Evolutionary conservation across 441 rosid genomes (phyloP).

Genomic region (Erodium chrysanthum): DNA sequence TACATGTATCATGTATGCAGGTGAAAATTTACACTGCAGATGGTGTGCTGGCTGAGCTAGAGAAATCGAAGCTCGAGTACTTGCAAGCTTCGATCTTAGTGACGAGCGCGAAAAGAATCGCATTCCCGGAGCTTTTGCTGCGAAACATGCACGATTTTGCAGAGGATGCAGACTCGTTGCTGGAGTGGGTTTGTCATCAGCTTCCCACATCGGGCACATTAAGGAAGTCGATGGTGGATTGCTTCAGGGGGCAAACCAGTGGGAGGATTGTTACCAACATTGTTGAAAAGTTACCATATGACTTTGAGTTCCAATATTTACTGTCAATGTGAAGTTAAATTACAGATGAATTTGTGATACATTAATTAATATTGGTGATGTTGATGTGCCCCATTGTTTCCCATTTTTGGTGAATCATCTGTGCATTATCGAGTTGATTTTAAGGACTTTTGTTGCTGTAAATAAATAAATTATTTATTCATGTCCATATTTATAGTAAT

Average conservation of each 20-base stretch:
- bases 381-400: not conserved
- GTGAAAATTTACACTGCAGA: constrained; percentile 79
- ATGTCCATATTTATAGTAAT: not conserved
- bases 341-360: not conserved
- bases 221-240: constrained; percentile 81
- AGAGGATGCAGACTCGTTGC: constrained; percentile 42
- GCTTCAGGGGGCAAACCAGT: constrained; percentile 45
- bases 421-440: not conserved
- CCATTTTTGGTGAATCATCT: constrained; percentile 1
- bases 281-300: constrained; percentile 63
- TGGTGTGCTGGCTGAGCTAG: constrained; percentile 52
- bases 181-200: constrained; percentile 84
- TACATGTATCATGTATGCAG: constrained; percentile 26
- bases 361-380: not conserved
- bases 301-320: constrained; percentile 74
- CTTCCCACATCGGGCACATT: constrained; percentile 70
- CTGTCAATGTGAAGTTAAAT: constrained; percentile 37
- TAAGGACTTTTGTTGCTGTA: not conserved
- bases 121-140: constrained; percentile 61
- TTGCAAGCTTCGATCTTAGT: constrained; percentile 72
- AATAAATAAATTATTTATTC: not conserved
- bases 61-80: constrained; percentile 77
- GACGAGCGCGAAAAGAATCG: constrained; percentile 48
- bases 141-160: constrained; percentile 50
- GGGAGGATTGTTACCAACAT: constrained; percentile 31